Percentiles rank a stretch among this genome's conserved stretches.
phyloP scores from a whole-genome alignment of 169 alveolate species.

The Perkinsus marinus region DNA sequence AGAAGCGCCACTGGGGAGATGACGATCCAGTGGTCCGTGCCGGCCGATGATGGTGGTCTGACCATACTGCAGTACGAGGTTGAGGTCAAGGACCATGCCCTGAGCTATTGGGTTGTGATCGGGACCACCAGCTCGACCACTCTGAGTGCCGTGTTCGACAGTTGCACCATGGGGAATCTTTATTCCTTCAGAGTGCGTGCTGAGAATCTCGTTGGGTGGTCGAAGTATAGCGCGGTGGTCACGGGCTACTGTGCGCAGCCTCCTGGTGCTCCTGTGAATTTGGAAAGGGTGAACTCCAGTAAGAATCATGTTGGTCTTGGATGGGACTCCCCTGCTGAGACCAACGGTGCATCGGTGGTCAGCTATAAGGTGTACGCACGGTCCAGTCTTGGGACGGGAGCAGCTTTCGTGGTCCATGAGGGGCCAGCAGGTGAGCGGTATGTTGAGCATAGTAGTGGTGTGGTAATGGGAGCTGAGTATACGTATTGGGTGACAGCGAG shows the following conservation, averaged over 20 bases:
- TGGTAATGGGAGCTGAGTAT: neutral
- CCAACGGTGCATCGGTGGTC: neutral
- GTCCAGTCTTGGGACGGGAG: neutral
- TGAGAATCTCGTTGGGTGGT: conserved; percentile 1
- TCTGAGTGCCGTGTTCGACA: neutral
- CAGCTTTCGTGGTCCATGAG: neutral
- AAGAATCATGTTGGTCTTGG: neutral
- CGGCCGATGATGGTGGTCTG: conserved; percentile 2
- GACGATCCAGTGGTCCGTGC: neutral
- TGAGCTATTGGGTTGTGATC: neutral
- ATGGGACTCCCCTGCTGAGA: neutral
- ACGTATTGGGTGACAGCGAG: conserved; percentile 2
- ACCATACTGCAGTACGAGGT: neutral
- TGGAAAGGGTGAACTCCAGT: neutral
- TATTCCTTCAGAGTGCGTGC: conserved; percentile 5
- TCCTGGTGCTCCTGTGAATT: neutral
- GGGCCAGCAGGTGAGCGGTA: neutral
- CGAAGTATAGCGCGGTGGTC: neutral
- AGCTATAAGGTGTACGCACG: neutral
- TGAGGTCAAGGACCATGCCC: neutral
- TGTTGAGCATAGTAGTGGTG: neutral
- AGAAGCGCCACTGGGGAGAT: neutral
- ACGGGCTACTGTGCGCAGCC: conserved; percentile 1
- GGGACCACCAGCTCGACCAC: neutral
- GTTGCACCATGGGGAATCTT: neutral